Percentiles rank a stretch among this genome's conserved stretches.
Conservation (phyloP, 1,284 basidiomycete genomes). For the Melampsora larici-populina region DNA sequence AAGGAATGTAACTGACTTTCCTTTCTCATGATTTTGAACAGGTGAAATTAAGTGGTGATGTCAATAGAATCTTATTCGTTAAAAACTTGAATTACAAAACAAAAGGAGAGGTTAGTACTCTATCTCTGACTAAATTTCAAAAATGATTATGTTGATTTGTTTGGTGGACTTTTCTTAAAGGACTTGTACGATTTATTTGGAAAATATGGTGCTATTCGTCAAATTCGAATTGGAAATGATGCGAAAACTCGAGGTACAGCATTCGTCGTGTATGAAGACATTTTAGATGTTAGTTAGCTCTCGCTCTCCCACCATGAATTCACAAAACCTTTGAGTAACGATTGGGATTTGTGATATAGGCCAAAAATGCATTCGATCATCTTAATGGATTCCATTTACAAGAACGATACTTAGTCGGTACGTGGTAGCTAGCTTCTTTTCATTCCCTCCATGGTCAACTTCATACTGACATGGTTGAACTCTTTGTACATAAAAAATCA, state of each 20-base stretch:
- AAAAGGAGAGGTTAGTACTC: conserved; percentile 52
- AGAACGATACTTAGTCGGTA: conserved; percentile 79
- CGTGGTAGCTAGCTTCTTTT: conserved; percentile 34
- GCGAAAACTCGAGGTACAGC: conserved; percentile 92
- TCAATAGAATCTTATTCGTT: conserved; percentile 50
- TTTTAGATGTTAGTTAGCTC: conserved; percentile 52
- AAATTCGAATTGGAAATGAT: conserved; percentile 88
- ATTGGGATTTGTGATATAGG: conserved; percentile 47
- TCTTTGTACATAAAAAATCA: conserved; percentile 47
- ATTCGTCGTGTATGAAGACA: conserved; percentile 65
- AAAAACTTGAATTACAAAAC: conserved; percentile 89
- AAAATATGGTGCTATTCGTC: conserved; percentile 92
- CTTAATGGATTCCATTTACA: conserved; percentile 97
- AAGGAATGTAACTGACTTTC: background rate
- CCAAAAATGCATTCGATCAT: conserved; percentile 89
- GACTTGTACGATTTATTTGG: conserved; percentile 97
- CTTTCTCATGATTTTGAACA: background rate
- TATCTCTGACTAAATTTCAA: background rate
- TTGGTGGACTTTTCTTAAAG: too few relatives aligned
- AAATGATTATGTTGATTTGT: background rate
- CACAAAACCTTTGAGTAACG: background rate
- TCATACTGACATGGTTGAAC: conserved; percentile 4
- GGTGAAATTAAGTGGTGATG: conserved; percentile 49
- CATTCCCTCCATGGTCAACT: background rate
- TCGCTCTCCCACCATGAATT: background rate